Evolutionary conservation across 768 basidiomycete genomes (phyloP).

Genomic region (Tremella fuciformis): DNA sequence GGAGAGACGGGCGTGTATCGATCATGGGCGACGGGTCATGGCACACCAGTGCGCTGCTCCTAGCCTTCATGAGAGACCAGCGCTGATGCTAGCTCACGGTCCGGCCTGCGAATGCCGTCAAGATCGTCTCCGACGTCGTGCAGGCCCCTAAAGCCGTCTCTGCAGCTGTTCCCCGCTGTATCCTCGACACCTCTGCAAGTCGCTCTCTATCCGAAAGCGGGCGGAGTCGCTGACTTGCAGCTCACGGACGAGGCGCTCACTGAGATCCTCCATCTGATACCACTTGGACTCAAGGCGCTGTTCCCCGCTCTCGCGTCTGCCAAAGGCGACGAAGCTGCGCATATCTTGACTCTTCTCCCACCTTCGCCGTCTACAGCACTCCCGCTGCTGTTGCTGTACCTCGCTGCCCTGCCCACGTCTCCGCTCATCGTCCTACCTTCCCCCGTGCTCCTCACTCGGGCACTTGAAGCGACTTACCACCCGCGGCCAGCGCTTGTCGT

Average conservation of each 20-base stretch:
- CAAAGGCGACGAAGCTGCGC: slow-evolving; percentile 61
- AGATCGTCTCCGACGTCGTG: slow-evolving; percentile 38
- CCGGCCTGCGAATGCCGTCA: slow-evolving; percentile 44
- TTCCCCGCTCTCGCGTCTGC: slow-evolving; percentile 61
- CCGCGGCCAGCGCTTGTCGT: slow-evolving; percentile 33
- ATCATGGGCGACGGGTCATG: slow-evolving; percentile 78
- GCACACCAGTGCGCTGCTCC: slow-evolving; percentile 53
- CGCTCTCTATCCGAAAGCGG: too few relatives aligned
- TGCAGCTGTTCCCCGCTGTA: slow-evolving; percentile 19
- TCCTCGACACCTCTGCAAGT: slow-evolving; percentile 31
- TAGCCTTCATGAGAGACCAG: neutral
- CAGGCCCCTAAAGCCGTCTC: slow-evolving; percentile 13
- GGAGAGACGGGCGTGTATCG: slow-evolving; percentile 84
- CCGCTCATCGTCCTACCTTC: slow-evolving; percentile 57
- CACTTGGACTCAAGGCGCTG: slow-evolving; percentile 61
- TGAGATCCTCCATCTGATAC: slow-evolving; percentile 25
- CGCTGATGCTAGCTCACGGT: slow-evolving; percentile 36
- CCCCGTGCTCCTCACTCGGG: slow-evolving; percentile 62
- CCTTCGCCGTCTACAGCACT: slow-evolving; percentile 53
- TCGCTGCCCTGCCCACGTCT: slow-evolving; percentile 20
- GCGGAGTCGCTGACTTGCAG: slow-evolving; percentile 55
- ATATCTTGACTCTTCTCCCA: slow-evolving; percentile 63
- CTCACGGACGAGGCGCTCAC: slow-evolving; percentile 47
- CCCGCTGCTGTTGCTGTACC: slow-evolving; percentile 49
- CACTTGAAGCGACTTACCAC: slow-evolving; percentile 27